Percentiles rank a stretch among this genome's conserved stretches.
phyloP scores from a whole-genome alignment of 306 rosid genomes.

The Abrus pulchellus region DNA sequence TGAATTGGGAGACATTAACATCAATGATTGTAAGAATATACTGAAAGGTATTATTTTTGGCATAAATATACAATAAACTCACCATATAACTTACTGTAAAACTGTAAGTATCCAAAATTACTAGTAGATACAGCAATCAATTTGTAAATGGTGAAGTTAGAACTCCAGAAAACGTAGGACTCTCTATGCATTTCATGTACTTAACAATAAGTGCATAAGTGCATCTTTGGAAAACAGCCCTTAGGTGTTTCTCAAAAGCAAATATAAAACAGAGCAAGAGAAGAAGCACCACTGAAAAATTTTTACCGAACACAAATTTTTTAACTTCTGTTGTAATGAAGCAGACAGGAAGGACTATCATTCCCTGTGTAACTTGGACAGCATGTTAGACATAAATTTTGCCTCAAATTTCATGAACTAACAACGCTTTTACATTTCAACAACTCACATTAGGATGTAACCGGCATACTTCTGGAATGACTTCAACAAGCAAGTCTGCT shows the following conservation, averaged over 20 bases:
- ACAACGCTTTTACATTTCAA: slow-evolving; percentile 13
- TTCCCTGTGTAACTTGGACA: background rate
- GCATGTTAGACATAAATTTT: background rate
- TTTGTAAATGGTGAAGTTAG: background rate
- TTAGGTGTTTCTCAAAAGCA: slow-evolving; percentile 11
- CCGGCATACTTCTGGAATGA: slow-evolving; percentile 84
- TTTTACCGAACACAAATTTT: background rate
- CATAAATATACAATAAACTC: background rate
- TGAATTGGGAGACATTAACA: background rate
- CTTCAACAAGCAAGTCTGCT: slow-evolving; percentile 87
- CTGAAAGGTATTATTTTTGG: background rate
- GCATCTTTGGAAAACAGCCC: background rate
- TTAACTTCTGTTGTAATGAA: background rate
- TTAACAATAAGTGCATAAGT: background rate
- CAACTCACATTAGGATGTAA: slow-evolving; percentile 69
- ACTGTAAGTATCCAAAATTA: slow-evolving; percentile 47
- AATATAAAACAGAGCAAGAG: background rate
- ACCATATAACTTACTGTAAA: slow-evolving; percentile 34
- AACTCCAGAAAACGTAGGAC: background rate
- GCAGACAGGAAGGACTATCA: background rate
- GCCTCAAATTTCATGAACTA: slow-evolving; percentile 19
- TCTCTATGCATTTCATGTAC: background rate
- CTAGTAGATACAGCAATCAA: background rate
- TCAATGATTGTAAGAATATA: background rate
- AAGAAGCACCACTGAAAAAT: slow-evolving; percentile 2